Percentiles rank a stretch among this genome's conserved stretches.
phyloP scores from a whole-genome alignment of 2,329 filamentous ascomycete genomes.

The Xenosphaeropsis pyriputrescens region DNA sequence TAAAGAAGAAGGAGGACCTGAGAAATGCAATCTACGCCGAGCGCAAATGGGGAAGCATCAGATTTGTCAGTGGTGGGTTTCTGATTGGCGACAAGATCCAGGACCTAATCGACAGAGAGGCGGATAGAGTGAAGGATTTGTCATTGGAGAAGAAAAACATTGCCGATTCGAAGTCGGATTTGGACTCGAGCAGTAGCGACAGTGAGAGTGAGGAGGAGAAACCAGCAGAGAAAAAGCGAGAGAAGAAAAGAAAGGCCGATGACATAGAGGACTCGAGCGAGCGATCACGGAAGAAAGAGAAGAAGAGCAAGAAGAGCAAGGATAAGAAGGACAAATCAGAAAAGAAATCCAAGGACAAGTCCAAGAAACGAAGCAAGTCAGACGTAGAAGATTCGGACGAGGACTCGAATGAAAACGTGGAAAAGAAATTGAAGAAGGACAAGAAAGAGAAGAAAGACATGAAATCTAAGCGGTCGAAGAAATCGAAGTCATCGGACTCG shows the following conservation, averaged over 20 bases:
- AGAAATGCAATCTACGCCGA: constrained; percentile 63
- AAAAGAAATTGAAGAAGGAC: constrained; percentile 33
- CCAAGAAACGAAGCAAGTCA: constrained; percentile 19
- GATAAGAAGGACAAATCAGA: constrained; percentile 10
- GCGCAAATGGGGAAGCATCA: constrained; percentile 63
- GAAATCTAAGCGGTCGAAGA: constrained; percentile 20
- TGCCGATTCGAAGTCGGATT: constrained; percentile 5
- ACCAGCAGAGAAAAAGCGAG: constrained; percentile 12
- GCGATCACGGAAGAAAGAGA: constrained; percentile 9
- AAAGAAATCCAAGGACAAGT: constrained; percentile 21
- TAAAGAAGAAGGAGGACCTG: constrained; percentile 50
- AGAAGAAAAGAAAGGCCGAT: constrained; percentile 8
- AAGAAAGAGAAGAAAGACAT: constrained; percentile 29
- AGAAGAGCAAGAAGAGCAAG: constrained; percentile 27
- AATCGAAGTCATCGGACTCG: constrained; percentile 10
- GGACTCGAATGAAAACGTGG: constrained; percentile 9
- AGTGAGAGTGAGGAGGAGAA: constrained; percentile 8
- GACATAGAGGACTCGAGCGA: neutral
- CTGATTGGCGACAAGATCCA: constrained; percentile 41
- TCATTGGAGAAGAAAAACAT: constrained; percentile 10
- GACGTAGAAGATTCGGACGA: constrained; percentile 7
- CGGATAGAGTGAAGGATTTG: constrained; percentile 15
- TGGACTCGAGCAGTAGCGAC: neutral
- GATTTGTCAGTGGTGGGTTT: constrained; percentile 78
- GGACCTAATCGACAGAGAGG: constrained; percentile 24